Evolutionary conservation across 2,329 filamentous ascomycete species (phyloP), one percentile per base, ranked within the genome.

Genomic region (Polytolypa hystricis): DNA sequence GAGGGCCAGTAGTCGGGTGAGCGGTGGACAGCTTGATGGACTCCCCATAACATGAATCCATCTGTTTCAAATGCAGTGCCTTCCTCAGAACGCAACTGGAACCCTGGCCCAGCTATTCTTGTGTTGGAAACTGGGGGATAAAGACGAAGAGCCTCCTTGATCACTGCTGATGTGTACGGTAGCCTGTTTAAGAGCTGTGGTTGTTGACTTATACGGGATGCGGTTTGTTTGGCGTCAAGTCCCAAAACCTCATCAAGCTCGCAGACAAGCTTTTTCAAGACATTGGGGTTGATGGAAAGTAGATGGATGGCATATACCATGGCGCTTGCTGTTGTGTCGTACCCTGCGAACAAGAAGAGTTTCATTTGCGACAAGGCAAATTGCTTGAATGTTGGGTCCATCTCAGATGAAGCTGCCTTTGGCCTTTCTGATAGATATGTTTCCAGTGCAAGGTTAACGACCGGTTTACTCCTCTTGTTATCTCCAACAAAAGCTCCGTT

Each of bases 211-310:
- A 76, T 53, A 15, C 57, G 50, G 2, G 51, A 46, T 8, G 57
- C 59, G 0, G 60, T 58, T 1, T 47, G 47, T 3, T 56, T 45
- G 3, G 57, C 47, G 25, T 68, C 59, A 0, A 59, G 38, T 8
- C 69, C 66, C 21, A 77, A 67, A 11, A 76, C 55, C 2, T 53
- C 52, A 39, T 72, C 66, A 47, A 73, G 71, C 49, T 78, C 73
- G 18, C 56, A 47, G 14, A 63, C 58, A 14, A 71, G 52, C 3
- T 51, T 54, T 1, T 47, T 46, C 4, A 64, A 50, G 25, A 48
- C 43, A 2, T 51, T 42, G 0, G 61, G 60, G 33, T 61, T 38
- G 23, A 54, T 49, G 16, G 49, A 49, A 2, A 67, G 57, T 19
- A 61, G 54, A 43, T 63, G 56, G 38, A 56, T 55, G 10, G 53